Conservation (phyloP, 2,329 filamentous ascomycete species). For the Biscogniauxia marginata region DNA sequence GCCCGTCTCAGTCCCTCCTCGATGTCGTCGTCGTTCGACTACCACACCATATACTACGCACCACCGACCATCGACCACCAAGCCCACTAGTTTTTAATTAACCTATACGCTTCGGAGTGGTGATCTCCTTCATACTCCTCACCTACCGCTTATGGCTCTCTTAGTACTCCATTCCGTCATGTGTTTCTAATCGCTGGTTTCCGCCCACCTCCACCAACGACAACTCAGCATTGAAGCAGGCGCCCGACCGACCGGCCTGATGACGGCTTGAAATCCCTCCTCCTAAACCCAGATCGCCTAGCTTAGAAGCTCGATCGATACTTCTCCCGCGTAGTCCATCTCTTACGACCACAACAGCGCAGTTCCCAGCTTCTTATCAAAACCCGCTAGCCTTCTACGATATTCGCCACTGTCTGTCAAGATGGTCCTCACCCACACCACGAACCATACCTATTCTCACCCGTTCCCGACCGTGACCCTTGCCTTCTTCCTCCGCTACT, state of each 20-base stretch:
- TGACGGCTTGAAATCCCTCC: too few species aligned
- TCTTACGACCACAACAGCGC: background rate
- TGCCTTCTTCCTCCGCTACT: constrained; percentile 87
- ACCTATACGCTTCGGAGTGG: background rate
- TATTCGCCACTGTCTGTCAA: constrained; percentile 29
- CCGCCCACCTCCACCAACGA: background rate
- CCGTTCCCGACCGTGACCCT: constrained; percentile 83
- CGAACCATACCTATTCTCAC: constrained; percentile 73
- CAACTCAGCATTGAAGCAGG: background rate
- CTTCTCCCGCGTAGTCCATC: background rate
- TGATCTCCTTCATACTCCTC: background rate
- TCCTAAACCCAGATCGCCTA: too few species aligned
- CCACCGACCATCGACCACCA: too few species aligned
- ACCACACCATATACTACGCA: background rate
- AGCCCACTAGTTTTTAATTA: too few species aligned
- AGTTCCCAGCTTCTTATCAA: background rate
- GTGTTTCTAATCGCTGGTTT: background rate
- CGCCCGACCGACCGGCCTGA: too few species aligned
- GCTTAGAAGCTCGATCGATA: too few species aligned
- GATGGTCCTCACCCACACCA: constrained; percentile 64
- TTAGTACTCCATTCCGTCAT: background rate
- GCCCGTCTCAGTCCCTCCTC: too few species aligned
- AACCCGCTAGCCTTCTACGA: background rate
- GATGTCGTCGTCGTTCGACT: background rate
- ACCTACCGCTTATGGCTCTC: background rate